phyloP scores from a whole-genome alignment of 768 basidiomycete genomes.

The Daedaleopsis sinensis region DNA sequence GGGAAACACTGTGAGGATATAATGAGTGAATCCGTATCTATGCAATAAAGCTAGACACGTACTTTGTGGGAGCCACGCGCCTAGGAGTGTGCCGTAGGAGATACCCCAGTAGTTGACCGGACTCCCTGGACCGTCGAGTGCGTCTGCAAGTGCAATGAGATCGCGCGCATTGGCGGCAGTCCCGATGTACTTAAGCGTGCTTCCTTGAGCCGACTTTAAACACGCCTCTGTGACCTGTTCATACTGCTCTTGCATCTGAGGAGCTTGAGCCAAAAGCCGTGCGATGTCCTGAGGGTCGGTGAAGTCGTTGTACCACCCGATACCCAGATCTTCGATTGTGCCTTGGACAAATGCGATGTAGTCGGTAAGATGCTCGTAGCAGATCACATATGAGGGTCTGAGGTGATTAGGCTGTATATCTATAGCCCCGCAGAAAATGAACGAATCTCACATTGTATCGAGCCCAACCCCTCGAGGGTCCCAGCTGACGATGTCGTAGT shows the following conservation, averaged over 20 bases:
- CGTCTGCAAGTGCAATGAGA: slow-evolving; percentile 10
- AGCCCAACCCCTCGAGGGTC: slow-evolving; percentile 16
- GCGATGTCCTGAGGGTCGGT: slow-evolving; percentile 3
- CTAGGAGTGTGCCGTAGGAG: slow-evolving; percentile 12
- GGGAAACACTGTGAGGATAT: too few species aligned
- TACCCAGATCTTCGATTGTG: slow-evolving; percentile 6
- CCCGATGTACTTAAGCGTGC: slow-evolving; percentile 11
- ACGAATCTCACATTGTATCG: slow-evolving; percentile 2
- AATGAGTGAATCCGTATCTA: too few species aligned
- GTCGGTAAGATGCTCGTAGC: slow-evolving; percentile 7
- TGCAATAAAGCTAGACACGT: not conserved
- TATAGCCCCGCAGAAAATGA: not conserved
- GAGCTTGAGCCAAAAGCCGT: slow-evolving; percentile 5
- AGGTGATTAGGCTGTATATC: not conserved
- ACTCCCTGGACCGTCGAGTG: slow-evolving; percentile 8
- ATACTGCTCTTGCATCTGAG: slow-evolving; percentile 13
- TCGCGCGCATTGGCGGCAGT: slow-evolving; percentile 12
- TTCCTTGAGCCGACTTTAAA: not conserved
- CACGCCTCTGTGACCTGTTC: slow-evolving; percentile 6
- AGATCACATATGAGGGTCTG: slow-evolving; percentile 11
- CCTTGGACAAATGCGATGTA: slow-evolving; percentile 8
- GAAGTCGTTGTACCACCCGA: slow-evolving; percentile 9
- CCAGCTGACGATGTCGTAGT: slow-evolving; percentile 17
- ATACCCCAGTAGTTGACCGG: slow-evolving; percentile 10
- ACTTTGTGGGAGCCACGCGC: slow-evolving; percentile 13